Base-by-base conservation (phyloP, 257 asterid genomes). In the Scutellaria barbata region DNA sequence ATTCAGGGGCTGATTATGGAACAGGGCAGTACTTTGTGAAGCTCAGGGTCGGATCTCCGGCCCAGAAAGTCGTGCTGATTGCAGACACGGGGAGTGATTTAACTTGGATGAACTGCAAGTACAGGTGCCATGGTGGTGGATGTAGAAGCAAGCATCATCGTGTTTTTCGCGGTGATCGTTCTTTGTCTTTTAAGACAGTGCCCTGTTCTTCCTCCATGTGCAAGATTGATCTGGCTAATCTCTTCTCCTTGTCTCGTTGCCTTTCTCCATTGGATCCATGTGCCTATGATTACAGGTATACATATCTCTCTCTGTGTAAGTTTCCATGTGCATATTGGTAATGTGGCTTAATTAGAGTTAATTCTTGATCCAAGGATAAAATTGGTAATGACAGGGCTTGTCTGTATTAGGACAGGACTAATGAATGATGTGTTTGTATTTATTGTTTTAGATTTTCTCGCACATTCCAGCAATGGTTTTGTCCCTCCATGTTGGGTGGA, bases 51-150 rank as follows among this genome's bases (percentile, higher is more conserved):
- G 94, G 94, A 8, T 74, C 87, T 37, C 89, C 87, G 5, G 60
- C 84, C 33, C 87, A 82, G 73, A 79, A 51, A 16, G 35, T 78
- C 33, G 45, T 51, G 71, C 80, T 85, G 72, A 77, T 87, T 59
- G 86, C 83, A 5, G 94, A 87, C 35, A 87, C 94, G 0, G 94
- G 89, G 35, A 87, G 94, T 17, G 94, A 87, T 16, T 68, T 87
- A 20, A 87, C 89, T 20, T 87, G 94, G 94, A 77, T 42, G 68
- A 85, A 76, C 13, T 87, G 94, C 46, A 22, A 33, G 25, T 76
- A 80, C 68, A 60, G 74, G 13, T 84, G 90, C 76, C 74, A 40
- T 1, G 59, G 80, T 5, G 71, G 66, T 8, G 8, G 66, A 8
- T 81, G 90, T 56, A 2, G 75, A 68, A 41, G 13, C 6, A 56